Evolutionary conservation across 768 basidiomycete species (phyloP), one percentile per base, ranked within the genome.

Genomic region (Collybia sordida): DNA sequence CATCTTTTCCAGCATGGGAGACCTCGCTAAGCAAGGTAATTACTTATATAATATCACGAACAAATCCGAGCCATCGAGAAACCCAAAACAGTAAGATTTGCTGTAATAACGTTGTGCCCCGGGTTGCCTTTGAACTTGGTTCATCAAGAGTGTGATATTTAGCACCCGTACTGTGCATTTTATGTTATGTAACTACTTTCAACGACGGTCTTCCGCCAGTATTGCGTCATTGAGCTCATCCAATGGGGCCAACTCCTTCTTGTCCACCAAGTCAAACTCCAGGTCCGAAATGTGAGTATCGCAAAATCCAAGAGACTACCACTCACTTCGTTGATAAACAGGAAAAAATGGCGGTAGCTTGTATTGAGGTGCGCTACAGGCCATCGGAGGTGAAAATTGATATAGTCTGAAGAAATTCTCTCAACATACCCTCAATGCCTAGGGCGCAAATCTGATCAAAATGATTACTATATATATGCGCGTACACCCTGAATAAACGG

Each of bases 381-480:
- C 14, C 14, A 31, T 14, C 31, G 14, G 9, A 6, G 3, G 31
- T 31, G 9, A 31, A 31, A 31, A 11, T 31, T 11, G 11, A 14
- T n/a, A n/a, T n/a, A 12, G 3, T 11, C 31, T 31, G 31, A 12
- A 31, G 3, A 12, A 31, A 31, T 4, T 31, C 11, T 31, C 31
- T 4, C 11, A 27, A 62, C 74, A 35, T 53, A 96, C 96, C 96
- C 81, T 99, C 97, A 45, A 99, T 98, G 4, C 95, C 95, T 40
- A 99, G 72, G 12, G 97, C 97, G 66, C 96, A 98, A 51, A 98
- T 92, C 60, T 98, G 96, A 61, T 98, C 97, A 67, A 99, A 98
- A 69, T 99, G 97, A 58, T 93, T 96, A 76, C 94, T 96, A 75
- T 99, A 99, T 63, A 98, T 86, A 66, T 99, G 97, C 17, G 94